Evolutionary conservation across 345 rosid genomes (phyloP).

Genomic region (Arabidopsis arenosa): DNA sequence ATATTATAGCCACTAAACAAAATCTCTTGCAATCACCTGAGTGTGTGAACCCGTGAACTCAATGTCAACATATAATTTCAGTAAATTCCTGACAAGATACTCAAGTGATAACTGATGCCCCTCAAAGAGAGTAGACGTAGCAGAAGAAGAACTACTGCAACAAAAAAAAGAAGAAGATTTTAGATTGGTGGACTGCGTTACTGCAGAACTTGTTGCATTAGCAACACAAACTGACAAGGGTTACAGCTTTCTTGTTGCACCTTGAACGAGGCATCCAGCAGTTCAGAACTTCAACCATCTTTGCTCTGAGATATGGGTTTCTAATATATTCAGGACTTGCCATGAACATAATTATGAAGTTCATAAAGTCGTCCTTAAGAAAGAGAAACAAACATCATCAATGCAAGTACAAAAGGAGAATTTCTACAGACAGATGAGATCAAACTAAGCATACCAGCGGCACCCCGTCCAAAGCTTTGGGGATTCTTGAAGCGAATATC

Average conservation of each 20-base stretch:
- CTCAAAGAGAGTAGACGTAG: constrained; percentile 81
- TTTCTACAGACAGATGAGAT: constrained; percentile 11
- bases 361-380: constrained; percentile 95
- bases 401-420: not conserved
- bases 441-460: constrained; percentile 59
- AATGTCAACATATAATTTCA: constrained; percentile 98
- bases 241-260: constrained; percentile 41
- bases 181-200: constrained; percentile 3
- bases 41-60: constrained; percentile 99
- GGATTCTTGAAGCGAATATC: constrained; percentile 89
- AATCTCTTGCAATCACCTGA: constrained; percentile 66
- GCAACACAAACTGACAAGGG: constrained; percentile 10
- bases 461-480: constrained; percentile 89
- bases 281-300: constrained; percentile 99
- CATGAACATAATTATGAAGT: constrained; percentile 98
- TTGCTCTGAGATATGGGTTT: constrained; percentile 96
- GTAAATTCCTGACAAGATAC: constrained; percentile 95
- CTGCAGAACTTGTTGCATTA: constrained; percentile 5
- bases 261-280: constrained; percentile 99
- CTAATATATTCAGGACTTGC: constrained; percentile 83
- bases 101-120: constrained; percentile 93
- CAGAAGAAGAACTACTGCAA: constrained; percentile 78
- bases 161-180: constrained; percentile 10
- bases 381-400: constrained; percentile 28
- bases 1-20: constrained; percentile 22